phyloP scores from a whole-genome alignment of 1,284 basidiomycete genomes.

The Cronartium quercuum region DNA sequence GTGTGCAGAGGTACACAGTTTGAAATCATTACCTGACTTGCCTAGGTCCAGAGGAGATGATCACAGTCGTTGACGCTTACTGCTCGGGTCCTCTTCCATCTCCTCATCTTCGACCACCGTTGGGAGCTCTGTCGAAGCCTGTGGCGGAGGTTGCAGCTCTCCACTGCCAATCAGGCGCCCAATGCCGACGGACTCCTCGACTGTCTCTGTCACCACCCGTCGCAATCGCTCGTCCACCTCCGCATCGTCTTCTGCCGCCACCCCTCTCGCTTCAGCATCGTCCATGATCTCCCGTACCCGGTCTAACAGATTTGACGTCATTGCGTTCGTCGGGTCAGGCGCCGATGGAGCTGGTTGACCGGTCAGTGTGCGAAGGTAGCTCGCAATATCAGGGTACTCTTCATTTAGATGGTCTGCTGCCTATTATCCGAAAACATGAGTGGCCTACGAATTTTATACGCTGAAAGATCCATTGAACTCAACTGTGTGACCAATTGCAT shows the following conservation, averaged over 20 bases:
- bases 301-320: slow-evolving; percentile 20
- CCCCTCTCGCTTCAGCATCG: slow-evolving; percentile 26
- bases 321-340: slow-evolving; percentile 19
- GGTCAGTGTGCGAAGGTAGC: slow-evolving; percentile 58
- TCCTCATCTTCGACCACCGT: slow-evolving; percentile 24
- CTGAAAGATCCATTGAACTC: slow-evolving; percentile 45
- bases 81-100: not conserved
- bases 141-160: not conserved
- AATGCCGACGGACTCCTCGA: slow-evolving; percentile 15
- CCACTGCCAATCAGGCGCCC: slow-evolving; percentile 16
- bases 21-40: too few species aligned
- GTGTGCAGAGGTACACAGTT: too few species aligned
- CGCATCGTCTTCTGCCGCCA: slow-evolving; percentile 7
- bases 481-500: slow-evolving; percentile 70
- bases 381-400: slow-evolving; percentile 70
- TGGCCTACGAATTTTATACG: not conserved
- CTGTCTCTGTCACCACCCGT: slow-evolving; percentile 20
- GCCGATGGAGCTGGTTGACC: slow-evolving; percentile 46
- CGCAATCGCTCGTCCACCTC: slow-evolving; percentile 18
- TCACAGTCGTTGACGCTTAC: slow-evolving; percentile 26
- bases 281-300: slow-evolving; percentile 22
- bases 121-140: not conserved
- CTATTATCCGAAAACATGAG: slow-evolving; percentile 51
- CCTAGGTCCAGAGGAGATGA: not conserved
- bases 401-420: slow-evolving; percentile 67